phyloP scores from a whole-genome alignment of 2,329 filamentous ascomycete genomes.

The Chrysoporthe puriensis region DNA sequence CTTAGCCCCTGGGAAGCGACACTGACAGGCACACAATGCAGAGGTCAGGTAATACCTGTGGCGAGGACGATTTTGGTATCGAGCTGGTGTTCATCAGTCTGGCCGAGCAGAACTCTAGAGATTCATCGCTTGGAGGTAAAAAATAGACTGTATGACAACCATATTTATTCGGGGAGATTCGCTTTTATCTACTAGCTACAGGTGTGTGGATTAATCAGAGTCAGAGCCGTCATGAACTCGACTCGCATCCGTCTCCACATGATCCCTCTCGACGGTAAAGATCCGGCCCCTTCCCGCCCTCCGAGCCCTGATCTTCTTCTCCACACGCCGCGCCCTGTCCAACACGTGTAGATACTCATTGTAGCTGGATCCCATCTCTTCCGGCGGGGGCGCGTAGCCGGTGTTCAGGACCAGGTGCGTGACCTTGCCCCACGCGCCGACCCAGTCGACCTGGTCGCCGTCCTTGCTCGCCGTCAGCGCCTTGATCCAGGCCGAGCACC shows the following conservation, averaged over 20 bases:
- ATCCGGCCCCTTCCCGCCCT: slow-evolving; percentile 53
- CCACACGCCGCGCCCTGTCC: slow-evolving; percentile 31
- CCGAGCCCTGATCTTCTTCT: slow-evolving; percentile 51
- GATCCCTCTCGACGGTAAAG: slow-evolving; percentile 53
- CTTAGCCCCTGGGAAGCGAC: too few relatives aligned
- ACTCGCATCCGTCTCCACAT: not conserved
- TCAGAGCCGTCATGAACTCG: not conserved
- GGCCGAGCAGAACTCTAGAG: too few relatives aligned
- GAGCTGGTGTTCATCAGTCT: too few relatives aligned
- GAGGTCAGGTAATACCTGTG: too few relatives aligned
- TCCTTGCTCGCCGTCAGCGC: slow-evolving; percentile 47
- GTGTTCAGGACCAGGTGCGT: slow-evolving; percentile 48
- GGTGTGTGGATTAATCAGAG: not conserved
- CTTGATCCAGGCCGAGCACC: slow-evolving; percentile 59
- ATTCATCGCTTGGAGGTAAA: too few relatives aligned
- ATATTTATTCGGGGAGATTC: too few relatives aligned
- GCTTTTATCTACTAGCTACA: too few relatives aligned
- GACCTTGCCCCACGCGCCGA: slow-evolving; percentile 57
- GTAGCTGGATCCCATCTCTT: slow-evolving; percentile 39
- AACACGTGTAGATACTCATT: slow-evolving; percentile 32
- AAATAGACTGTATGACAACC: too few relatives aligned
- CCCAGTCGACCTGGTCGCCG: slow-evolving; percentile 56
- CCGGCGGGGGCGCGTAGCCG: slow-evolving; percentile 43
- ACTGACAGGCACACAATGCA: too few relatives aligned
- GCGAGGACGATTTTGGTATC: too few relatives aligned